Percentiles rank a stretch among this genome's conserved stretches.
These are phyloP conservation scores for Dactylella cylindrospora DNA, from an alignment of 2,329 filamentous ascomycete species.

Conservation along the genomic window DNA sequence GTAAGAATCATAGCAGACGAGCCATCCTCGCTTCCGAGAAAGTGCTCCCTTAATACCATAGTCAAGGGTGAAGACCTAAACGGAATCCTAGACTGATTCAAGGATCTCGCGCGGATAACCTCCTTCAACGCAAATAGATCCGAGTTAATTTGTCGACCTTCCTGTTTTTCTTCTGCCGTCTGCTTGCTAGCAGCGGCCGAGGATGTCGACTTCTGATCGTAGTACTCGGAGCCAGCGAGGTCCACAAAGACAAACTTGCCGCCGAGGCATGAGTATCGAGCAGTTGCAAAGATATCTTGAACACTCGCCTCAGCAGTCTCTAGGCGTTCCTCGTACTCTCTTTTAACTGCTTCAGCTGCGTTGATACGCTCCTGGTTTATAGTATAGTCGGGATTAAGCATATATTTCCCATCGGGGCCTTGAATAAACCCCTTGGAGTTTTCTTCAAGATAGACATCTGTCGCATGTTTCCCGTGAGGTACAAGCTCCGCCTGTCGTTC, in stretches of 20 bases:
- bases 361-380: conserved; percentile 53
- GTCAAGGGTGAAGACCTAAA: conserved; percentile 55
- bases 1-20: conserved; percentile 53
- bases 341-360: conserved; percentile 53
- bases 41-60: conserved; percentile 54
- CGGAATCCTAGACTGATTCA: conserved; percentile 52
- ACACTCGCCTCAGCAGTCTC: conserved; percentile 51
- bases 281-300: conserved; percentile 46
- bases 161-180: conserved; percentile 53
- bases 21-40: conserved; percentile 48
- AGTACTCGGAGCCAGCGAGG: conserved; percentile 55
- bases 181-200: conserved; percentile 48
- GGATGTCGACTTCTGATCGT: conserved; percentile 49
- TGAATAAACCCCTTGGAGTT: conserved; percentile 50
- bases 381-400: conserved; percentile 51
- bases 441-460: conserved; percentile 54
- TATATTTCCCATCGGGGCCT: conserved; percentile 50
- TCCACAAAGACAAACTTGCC: conserved; percentile 56
- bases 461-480: conserved; percentile 54
- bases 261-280: conserved; percentile 51
- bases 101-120: conserved; percentile 54
- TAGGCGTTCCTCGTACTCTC: conserved; percentile 51
- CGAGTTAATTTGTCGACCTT: conserved; percentile 55
- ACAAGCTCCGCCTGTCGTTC: conserved; percentile 56
- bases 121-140: conserved; percentile 56